Percentiles rank a stretch among this genome's conserved stretches.
Conservation (phyloP, 768 basidiomycete genomes). For the Suillus brevipes region DNA sequence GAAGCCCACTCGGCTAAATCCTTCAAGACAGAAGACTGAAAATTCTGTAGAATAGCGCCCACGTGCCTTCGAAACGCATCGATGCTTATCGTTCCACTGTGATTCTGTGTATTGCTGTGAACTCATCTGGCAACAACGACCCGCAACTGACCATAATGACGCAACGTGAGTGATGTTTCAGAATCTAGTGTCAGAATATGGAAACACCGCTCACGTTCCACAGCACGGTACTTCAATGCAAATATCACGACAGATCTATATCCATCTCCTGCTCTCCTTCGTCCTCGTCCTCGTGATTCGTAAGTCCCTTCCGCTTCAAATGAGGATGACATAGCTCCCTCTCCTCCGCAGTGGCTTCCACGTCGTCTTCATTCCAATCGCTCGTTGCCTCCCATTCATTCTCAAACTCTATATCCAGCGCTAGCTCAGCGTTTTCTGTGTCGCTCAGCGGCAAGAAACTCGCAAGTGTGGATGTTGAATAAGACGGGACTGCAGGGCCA, state of each 20-base stretch:
- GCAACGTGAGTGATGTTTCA: background rate
- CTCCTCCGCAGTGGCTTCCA: conserved; percentile 73
- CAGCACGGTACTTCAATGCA: background rate
- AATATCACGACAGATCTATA: conserved; percentile 30
- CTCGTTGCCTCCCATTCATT: conserved; percentile 90
- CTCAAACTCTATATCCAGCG: conserved; percentile 82
- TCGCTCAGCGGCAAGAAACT: conserved; percentile 36
- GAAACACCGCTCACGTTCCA: background rate
- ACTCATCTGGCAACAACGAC: background rate
- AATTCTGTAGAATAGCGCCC: no score
- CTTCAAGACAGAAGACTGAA: no score
- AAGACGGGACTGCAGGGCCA: conserved; percentile 6
- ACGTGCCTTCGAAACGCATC: background rate
- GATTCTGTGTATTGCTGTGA: background rate
- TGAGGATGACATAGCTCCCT: conserved; percentile 66
- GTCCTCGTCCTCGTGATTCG: conserved; percentile 41
- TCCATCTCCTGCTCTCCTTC: conserved; percentile 41
- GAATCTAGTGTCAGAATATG: background rate
- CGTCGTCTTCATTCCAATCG: conserved; percentile 90
- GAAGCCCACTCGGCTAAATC: background rate
- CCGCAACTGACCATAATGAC: background rate
- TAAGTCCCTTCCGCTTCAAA: conserved; percentile 15
- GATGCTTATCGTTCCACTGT: background rate
- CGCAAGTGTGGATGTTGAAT: conserved; percentile 19
- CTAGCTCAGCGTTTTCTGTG: conserved; percentile 50